Base-by-base conservation (phyloP, 108 stramenopile genomes). In the Aureococcus anophagefferens region DNA sequence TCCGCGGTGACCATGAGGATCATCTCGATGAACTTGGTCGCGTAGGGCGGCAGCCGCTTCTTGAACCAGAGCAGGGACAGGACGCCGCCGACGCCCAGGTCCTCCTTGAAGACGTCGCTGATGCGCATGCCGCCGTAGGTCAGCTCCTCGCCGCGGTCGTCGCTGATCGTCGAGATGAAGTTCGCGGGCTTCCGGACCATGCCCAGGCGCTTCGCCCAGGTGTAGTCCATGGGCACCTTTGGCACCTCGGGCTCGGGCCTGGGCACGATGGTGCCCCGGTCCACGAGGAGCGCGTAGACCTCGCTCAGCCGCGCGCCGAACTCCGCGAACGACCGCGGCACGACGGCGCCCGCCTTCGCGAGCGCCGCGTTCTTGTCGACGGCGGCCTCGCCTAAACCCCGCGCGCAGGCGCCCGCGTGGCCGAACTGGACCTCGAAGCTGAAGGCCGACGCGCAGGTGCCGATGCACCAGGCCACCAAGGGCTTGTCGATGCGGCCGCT, bases 21-120 rank as follows among this genome's bases (percentile, higher is more conserved):
- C 89, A 92, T 94, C 79, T 94, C 93, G 72, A 94, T 90, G 72
- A 94, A 94, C 75, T 91, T 92, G 37, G 89, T 88, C 28, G 91
- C 93, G 68, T 92, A 92, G 33, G 83, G 62, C 15, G 93, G 93
- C 63, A 94, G 83, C 36, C 88, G 85, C 11, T 91, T 84, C 63
- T 89, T 81, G 86, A 94, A 94, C 93, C 93, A 94, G 15, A 94
- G 83, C 44, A 94, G 80, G n/a, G 86, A 87, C 4, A 94, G 65
- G 14, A 92, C 93, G 33, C 93, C 93, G 35, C 93, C 93, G 64
- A 94, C 71, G 31, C 93, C 93, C 36, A 94, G 76, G 73, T 91
- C 87, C n/a, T 87, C 83, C 25, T 69, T 69, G 72, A 94, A 90
- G 25, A 91, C 86, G 59, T 91, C 89, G 36, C 86, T 85, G 75